phyloP scores from a whole-genome alignment of 441 rosid species.

The Geranium incanum region DNA sequence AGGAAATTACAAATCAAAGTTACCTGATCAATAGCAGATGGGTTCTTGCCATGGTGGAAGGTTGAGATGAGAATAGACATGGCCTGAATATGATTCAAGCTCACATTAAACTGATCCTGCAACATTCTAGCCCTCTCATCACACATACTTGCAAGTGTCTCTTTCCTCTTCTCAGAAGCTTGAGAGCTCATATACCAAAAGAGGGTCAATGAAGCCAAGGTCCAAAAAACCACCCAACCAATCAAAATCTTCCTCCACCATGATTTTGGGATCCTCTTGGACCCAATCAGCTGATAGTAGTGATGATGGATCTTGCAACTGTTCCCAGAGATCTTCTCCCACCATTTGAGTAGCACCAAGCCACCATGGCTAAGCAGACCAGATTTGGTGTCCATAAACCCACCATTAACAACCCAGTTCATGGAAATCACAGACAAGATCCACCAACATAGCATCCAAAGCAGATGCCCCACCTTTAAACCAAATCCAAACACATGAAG shows the following conservation, averaged over 20 bases:
- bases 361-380: slow-evolving; percentile 47
- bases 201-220: slow-evolving; percentile 36
- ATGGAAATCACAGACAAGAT: slow-evolving; percentile 45
- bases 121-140: slow-evolving; percentile 92
- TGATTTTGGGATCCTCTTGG: slow-evolving; percentile 43
- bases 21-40: slow-evolving; percentile 98
- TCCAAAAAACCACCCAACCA: slow-evolving; percentile 57
- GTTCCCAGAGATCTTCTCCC: slow-evolving; percentile 43
- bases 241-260: slow-evolving; percentile 59
- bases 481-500: slow-evolving; percentile 64
- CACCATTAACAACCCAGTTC: slow-evolving; percentile 61
- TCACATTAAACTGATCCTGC: slow-evolving; percentile 43
- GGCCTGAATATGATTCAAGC: slow-evolving; percentile 85
- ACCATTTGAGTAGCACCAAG: slow-evolving; percentile 45
- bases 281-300: slow-evolving; percentile 50
- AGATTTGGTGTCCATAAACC: slow-evolving; percentile 40
- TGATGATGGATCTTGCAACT: slow-evolving; percentile 46
- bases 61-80: slow-evolving; percentile 92
- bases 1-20: slow-evolving; percentile 8
- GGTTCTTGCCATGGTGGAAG: slow-evolving; percentile 89
- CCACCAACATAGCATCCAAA: slow-evolving; percentile 85
- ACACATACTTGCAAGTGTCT: slow-evolving; percentile 80
- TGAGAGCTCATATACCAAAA: slow-evolving; percentile 59
- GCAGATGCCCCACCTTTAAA: slow-evolving; percentile 62
- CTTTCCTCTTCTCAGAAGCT: slow-evolving; percentile 61